Evolutionary conservation across 2,329 filamentous ascomycete species (phyloP), one percentile per base, ranked within the genome.

Genomic region (Aspergillus piperis): DNA sequence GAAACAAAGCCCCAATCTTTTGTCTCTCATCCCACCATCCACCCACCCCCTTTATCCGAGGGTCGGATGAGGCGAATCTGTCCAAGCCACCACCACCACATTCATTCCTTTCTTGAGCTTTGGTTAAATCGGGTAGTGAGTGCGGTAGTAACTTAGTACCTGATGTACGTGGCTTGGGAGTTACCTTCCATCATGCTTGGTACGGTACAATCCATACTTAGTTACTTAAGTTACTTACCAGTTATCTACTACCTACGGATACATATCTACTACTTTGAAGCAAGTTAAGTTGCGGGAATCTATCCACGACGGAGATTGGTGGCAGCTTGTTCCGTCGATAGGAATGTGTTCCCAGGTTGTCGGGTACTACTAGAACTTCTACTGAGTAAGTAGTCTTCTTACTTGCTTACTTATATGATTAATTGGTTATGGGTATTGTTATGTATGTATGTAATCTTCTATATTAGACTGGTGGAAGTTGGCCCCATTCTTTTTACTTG

Each of bases 311-410:
- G 54, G 54, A 49, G 47, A 49, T 48, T 56, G 54, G 54, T 47
- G 54, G 54, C 54, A 38, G 42, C 54, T 23, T 42, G 27, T 56
- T 56, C 42, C 54, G 47, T 47, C 41, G 42, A 56, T 25, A 49
- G 47, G 47, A 27, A 49, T 15, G n/a, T 30, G 27, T 30, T 30
- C 11, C 27, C 27, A 30, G 27, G 27, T 30, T 30, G 27, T 11
- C 10, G 27, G 27, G 27, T 30, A 30, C 10, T 30, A 30, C 27
- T 30, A 30, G 8, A 11, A 30, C 27, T 8, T 6, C 23, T 25
- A 25, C 23, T 25, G 23, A 25, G 23, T 25, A 25, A 25, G 23
- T 25, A 25, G 23, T 25, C 6, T 25, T 25, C 25, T 36, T 15
- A 36, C 11, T 36, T 36, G 11, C 32, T 36, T 36, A 6, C 10